These are phyloP conservation scores for Pyronema omphalodes DNA, from an alignment of 495 filamentous ascomycete genomes.

Conservation along the genomic window DNA sequence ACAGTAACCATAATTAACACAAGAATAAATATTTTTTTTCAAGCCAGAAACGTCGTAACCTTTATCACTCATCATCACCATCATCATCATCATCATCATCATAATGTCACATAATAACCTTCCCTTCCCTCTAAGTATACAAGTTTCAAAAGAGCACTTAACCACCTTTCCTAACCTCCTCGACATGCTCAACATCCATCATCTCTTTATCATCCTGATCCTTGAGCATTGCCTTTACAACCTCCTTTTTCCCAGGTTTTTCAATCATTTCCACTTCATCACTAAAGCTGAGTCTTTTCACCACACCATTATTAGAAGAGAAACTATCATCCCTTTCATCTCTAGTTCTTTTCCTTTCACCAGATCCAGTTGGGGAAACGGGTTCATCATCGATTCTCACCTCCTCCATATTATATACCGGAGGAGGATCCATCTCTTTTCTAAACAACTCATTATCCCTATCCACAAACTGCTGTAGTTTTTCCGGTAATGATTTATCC, in stretches of 20 bases:
- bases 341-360: constrained; percentile 13
- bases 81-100: too few species aligned
- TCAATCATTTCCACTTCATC: too few species aligned
- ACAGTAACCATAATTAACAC: too few species aligned
- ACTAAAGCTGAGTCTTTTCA: too few species aligned
- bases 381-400: constrained; percentile 3
- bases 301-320: constrained; percentile 5
- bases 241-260: background rate
- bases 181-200: constrained; percentile 18
- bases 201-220: constrained; percentile 14
- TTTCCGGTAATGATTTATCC: constrained; percentile 2
- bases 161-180: constrained; percentile 1
- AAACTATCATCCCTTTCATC: constrained; percentile 11
- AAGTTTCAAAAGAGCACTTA: background rate
- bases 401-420: background rate
- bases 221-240: constrained; percentile 17
- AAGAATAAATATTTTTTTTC: too few species aligned
- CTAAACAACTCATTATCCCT: too few species aligned
- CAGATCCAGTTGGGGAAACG: background rate
- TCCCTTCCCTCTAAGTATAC: too few species aligned
- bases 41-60: too few species aligned
- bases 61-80: too few species aligned
- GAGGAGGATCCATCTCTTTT: too few species aligned
- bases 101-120: too few species aligned
- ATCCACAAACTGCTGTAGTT: background rate